Percentiles rank a stretch among this genome's conserved stretches.
phyloP scores from a whole-genome alignment of 2,329 filamentous ascomycete genomes.

The Phaeosphaeria sp. region DNA sequence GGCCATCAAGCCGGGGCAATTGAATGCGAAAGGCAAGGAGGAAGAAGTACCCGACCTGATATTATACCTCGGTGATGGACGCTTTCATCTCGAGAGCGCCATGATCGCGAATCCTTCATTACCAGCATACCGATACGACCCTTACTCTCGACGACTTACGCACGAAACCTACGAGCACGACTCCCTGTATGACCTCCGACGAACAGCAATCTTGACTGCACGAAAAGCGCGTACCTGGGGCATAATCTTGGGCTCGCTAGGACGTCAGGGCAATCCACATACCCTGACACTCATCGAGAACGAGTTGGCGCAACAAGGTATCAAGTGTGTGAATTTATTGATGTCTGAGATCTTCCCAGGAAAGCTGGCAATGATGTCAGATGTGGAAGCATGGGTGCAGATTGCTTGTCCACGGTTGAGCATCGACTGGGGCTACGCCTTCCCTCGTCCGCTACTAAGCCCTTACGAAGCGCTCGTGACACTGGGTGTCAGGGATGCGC shows the following conservation, averaged over 20 bases:
- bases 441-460: conserved; percentile 84
- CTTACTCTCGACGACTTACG: conserved; percentile 90
- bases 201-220: conserved; percentile 77
- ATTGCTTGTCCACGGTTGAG: conserved; percentile 95
- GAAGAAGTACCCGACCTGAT: conserved; percentile 68
- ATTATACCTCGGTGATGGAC: conserved; percentile 87
- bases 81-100: conserved; percentile 95
- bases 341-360: conserved; percentile 96
- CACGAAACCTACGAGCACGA: conserved; percentile 91
- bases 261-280: conserved; percentile 93
- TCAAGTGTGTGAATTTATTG: conserved; percentile 84
- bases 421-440: conserved; percentile 99
- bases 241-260: conserved; percentile 89
- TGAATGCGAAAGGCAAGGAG: conserved; percentile 56
- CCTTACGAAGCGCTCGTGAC: conserved; percentile 95
- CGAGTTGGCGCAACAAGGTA: conserved; percentile 72
- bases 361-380: conserved; percentile 88
- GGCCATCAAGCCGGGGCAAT: conserved; percentile 40
- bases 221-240: conserved; percentile 88
- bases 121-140: conserved; percentile 94
- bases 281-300: conserved; percentile 87
- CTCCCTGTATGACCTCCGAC: conserved; percentile 84
- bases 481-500: conserved; percentile 76
- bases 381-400: conserved; percentile 98
- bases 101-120: conserved; percentile 98